These are phyloP conservation scores for Rhododendron ovatum DNA, from an alignment of 148 eudicot genomes.

Conservation along the genomic window DNA sequence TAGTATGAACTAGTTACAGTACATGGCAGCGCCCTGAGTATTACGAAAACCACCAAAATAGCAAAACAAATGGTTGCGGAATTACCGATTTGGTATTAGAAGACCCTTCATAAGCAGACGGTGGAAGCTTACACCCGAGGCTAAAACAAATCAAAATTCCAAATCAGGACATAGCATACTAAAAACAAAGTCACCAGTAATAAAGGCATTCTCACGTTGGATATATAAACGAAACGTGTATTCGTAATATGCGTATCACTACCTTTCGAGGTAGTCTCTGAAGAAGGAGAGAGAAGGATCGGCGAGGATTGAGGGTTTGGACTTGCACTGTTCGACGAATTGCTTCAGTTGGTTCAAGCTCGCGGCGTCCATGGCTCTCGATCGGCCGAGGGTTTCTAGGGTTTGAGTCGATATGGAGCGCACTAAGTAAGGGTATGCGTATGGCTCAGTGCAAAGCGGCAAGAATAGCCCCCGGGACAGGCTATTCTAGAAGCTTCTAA, in stretches of 20 bases:
- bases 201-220: neutral
- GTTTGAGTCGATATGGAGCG: neutral
- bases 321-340: conserved; percentile 60
- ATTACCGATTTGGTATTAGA: conserved; percentile 35
- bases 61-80: neutral
- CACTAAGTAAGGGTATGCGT: neutral
- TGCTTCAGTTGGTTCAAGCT: conserved; percentile 51
- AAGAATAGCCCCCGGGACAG: neutral
- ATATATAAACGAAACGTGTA: neutral
- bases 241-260: neutral
- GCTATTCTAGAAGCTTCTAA: conserved; percentile 16
- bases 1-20: neutral
- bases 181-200: neutral
- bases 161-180: neutral
- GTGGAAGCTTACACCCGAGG: conserved; percentile 58
- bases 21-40: neutral
- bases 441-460: neutral
- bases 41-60: neutral
- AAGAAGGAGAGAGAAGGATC: conserved; percentile 87
- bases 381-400: neutral
- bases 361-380: conserved; percentile 51
- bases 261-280: conserved; percentile 75
- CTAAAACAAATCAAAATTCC: conserved; percentile 29
- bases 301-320: conserved; percentile 55
- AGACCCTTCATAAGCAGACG: conserved; percentile 28